Evolutionary conservation across 2,329 filamentous ascomycete genomes (phyloP), one percentile per base, ranked within the genome.

Genomic region (Pseudogymnoascus sp.): DNA sequence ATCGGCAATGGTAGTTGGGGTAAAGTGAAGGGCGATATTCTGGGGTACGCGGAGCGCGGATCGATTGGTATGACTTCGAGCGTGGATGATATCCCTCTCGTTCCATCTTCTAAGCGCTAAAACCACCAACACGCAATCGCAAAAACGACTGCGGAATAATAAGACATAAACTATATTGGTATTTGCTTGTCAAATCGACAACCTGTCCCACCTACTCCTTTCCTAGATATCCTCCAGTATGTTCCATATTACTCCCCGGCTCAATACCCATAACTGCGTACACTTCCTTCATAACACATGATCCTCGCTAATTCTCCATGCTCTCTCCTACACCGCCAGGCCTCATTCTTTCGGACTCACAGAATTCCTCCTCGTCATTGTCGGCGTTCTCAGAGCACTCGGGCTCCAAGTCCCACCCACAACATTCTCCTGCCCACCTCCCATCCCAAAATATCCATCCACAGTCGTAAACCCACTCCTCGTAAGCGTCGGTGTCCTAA

Each of bases 401-500:
- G 49, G 49, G 18, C 49, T 56, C 5, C 31, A 34, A 34, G 11
- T 12, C 49, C 49, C n/a, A 0, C 16, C 11, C 11, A 11, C 7
- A 7, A 7, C 3, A 9, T 25, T 16, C 3, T 56, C 49, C 6
- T 56, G 25, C 14, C 9, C 28, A 34, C 8, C n/a, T 8, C 25
- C 25, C 49, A 56, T 56, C 28, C 49, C 49, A 46, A 71, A 72
- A 63, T 69, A 70, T 3, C 62, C 66, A 28, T 68, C 68, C 3
- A 62, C 59, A 3, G 53, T 36, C 34, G 43, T 53, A 28, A 23
- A 59, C 31, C 59, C 59, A 60, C 56, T 46, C 65, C 14, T 60
- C 12, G 64, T 61, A 12, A 80, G 80, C 9, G 49, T 56, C 2
- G 81, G 79, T 2, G 81, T 83, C 64, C 82, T 77, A 1, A 77